phyloP scores from a whole-genome alignment of 305 asterid species.

The Fraxinus xanthoxyloides region DNA sequence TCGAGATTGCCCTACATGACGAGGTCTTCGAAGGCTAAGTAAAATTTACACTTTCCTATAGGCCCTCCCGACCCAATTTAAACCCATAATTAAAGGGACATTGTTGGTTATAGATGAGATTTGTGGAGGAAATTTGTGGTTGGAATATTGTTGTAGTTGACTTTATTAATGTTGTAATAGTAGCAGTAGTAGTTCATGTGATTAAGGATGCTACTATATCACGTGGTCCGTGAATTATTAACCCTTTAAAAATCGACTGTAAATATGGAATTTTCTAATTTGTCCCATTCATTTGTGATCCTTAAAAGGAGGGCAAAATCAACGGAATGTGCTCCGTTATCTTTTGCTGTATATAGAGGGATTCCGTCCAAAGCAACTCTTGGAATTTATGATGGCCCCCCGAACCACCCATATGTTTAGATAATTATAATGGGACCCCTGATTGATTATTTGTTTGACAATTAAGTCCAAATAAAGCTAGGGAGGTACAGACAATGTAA shows the following conservation, averaged over 20 bases:
- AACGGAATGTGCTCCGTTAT: slow-evolving; percentile 21
- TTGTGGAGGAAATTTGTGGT: neutral
- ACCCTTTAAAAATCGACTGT: neutral
- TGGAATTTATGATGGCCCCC: neutral
- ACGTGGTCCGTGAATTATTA: slow-evolving; percentile 29
- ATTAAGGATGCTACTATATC: slow-evolving; percentile 24
- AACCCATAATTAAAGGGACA: slow-evolving; percentile 1
- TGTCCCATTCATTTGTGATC: slow-evolving; percentile 23
- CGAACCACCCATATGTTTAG: neutral
- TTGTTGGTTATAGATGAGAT: neutral
- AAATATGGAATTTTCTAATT: slow-evolving; percentile 25
- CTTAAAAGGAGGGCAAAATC: slow-evolving; percentile 25
- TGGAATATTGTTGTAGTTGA: neutral
- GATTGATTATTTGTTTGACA: slow-evolving; percentile 25
- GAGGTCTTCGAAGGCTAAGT: neutral
- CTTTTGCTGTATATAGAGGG: slow-evolving; percentile 40
- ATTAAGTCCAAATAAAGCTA: slow-evolving; percentile 35
- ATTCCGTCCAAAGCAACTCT: slow-evolving; percentile 3
- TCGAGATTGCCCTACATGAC: neutral
- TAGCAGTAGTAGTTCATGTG: neutral
- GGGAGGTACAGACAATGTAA: slow-evolving; percentile 23
- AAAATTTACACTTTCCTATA: neutral
- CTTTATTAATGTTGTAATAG: neutral
- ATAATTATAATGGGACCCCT: slow-evolving; percentile 21
- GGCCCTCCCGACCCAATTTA: neutral